These are phyloP conservation scores for Arabidopsis arenosa DNA, from an alignment of 345 rosid genomes.

Conservation along the genomic window DNA sequence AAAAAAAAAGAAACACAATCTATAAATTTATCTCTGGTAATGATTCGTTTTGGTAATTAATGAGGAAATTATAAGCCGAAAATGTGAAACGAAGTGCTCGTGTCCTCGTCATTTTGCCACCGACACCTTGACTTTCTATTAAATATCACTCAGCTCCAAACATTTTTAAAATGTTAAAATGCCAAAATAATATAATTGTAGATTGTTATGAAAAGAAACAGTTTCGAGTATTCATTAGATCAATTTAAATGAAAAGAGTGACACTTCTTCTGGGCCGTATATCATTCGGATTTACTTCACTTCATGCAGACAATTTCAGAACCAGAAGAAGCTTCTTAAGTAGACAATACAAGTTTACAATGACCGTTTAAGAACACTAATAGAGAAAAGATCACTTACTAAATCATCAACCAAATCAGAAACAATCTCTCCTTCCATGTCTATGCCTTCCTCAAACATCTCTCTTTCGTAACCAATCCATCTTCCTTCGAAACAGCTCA, in stretches of 20 bases:
- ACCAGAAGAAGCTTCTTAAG: slow-evolving; percentile 13
- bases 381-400: slow-evolving; percentile 52
- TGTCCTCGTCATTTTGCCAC: slow-evolving; percentile 14
- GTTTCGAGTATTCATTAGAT: not conserved
- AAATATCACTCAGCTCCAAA: not conserved
- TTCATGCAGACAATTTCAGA: not conserved
- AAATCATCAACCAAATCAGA: slow-evolving; percentile 68
- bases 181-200: too few relatives aligned
- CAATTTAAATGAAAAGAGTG: not conserved
- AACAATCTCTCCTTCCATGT: slow-evolving; percentile 63
- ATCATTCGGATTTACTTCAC: slow-evolving; percentile 22
- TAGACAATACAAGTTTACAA: slow-evolving; percentile 20
- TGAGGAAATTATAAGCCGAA: not conserved
- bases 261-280: not conserved
- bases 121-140: slow-evolving; percentile 28
- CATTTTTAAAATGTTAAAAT: not conserved
- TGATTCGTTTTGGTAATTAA: not conserved
- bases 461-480: slow-evolving; percentile 83
- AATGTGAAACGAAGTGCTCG: not conserved
- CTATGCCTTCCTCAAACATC: slow-evolving; percentile 62
- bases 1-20: not conserved
- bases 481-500: slow-evolving; percentile 79
- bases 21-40: not conserved
- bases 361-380: slow-evolving; percentile 16
- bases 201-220: not conserved